Conservation (phyloP, 2,329 filamentous ascomycete species). For the Leptodontidium sp. region DNA sequence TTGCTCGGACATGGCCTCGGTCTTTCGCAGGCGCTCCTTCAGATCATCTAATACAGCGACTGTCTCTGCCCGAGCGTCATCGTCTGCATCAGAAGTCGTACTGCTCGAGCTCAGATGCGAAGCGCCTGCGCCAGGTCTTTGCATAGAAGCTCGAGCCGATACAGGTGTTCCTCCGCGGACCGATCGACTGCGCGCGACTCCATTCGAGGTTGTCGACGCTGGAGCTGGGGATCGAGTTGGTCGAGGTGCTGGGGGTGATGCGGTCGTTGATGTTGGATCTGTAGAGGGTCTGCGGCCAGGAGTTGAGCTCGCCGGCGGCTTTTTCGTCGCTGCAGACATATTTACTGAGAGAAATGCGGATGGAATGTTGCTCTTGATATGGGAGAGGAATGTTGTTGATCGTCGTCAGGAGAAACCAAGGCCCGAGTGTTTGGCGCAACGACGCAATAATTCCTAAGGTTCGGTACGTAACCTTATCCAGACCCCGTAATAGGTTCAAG, state of each 20-base stretch:
- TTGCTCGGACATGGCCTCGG: constrained; percentile 80
- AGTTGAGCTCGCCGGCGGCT: constrained; percentile 45
- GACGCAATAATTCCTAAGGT: constrained; percentile 13
- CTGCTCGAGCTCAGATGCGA: constrained; percentile 45
- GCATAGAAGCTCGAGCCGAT: constrained; percentile 75
- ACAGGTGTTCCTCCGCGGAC: constrained; percentile 71
- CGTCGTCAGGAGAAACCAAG: constrained; percentile 26
- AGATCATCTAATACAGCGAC: constrained; percentile 83
- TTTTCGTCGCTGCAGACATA: constrained; percentile 55
- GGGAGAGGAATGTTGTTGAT: constrained; percentile 30
- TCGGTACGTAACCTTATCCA: background rate
- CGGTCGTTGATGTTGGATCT: constrained; percentile 37
- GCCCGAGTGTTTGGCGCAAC: constrained; percentile 20
- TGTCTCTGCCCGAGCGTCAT: constrained; percentile 81
- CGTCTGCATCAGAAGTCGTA: constrained; percentile 60
- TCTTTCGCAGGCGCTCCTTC: constrained; percentile 81
- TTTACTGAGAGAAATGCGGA: constrained; percentile 24
- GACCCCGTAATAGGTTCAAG: background rate
- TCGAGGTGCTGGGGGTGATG: constrained; percentile 38
- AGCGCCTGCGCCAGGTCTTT: constrained; percentile 57
- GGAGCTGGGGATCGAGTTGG: constrained; percentile 42
- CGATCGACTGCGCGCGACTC: constrained; percentile 68
- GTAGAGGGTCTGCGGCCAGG: constrained; percentile 42
- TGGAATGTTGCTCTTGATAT: constrained; percentile 10
- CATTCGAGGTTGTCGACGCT: constrained; percentile 40